Base-by-base conservation (phyloP, 805 yeast genomes). In the Candida caryicola region DNA sequence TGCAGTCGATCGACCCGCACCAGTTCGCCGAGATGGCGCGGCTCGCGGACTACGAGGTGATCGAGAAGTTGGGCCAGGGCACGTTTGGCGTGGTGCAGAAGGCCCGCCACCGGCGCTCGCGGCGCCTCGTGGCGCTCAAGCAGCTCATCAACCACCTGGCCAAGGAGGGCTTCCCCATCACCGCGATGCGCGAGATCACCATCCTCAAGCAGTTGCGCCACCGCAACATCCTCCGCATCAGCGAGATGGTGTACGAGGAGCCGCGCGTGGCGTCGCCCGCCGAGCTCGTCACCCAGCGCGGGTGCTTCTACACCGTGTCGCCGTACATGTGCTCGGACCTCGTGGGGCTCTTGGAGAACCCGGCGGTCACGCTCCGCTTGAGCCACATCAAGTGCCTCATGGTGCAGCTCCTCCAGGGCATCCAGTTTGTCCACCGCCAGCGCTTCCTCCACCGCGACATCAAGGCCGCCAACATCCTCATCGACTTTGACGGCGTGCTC, bases 311-410 rank as follows among this genome's bases (percentile, higher is more conserved):
- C 62, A 88, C 95, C 67, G 95, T 91, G 2, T 76, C 89, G 26
- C 95, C 96, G 0, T 93, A 90, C 55, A 88, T 93, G 88, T 81
- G 89, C 9, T 82, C 86, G 16, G 99, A 93, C 62, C 70, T 93
- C 40, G 86, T 95, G 4, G 99, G 99, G 3, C 64, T 93, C 14
- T 67, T 93, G 36, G 91, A 84, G 51, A 91, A 90, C 58, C 88
- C 91, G 0, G 64, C 74, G 8, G 77, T 89, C 4, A 48, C 62
- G 6, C 64, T 95, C 23, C 58, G 73, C 3, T 67, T 81, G 17
- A 64, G 84, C 0, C 90, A 87, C 47, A 84, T 86, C 49, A 95
- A 95, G 59, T 82, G 93, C 52, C 74, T 93, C 39, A 76, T 88
- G 81, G 50, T 58, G 17, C 99, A 93, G 62, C 61, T 93, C 27